Evolutionary conservation across 164 flowering plant genomes (phyloP).

Genomic region (Protea cynaroides): DNA sequence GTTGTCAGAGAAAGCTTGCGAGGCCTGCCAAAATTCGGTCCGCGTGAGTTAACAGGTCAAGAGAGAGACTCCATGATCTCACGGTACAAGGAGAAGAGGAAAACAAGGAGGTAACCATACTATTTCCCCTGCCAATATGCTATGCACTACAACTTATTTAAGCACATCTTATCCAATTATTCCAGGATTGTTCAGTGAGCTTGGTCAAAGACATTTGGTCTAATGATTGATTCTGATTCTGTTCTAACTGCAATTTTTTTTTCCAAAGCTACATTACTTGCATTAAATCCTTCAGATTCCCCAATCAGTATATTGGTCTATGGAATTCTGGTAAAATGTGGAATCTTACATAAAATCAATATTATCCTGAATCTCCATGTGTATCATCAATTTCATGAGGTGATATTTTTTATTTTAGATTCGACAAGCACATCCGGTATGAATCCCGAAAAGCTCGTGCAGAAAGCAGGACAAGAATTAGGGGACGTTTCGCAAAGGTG

Average conservation of each 20-base stretch:
- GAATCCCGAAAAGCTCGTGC: constrained; percentile 77
- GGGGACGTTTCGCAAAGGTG: constrained; percentile 79
- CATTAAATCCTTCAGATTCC: too few relatives aligned
- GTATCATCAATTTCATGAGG: not conserved
- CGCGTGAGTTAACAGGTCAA: constrained; percentile 39
- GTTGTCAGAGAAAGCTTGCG: constrained; percentile 5
- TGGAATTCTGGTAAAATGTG: not conserved
- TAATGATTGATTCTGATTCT: too few relatives aligned
- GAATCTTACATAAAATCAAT: not conserved
- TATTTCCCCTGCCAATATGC: not conserved
- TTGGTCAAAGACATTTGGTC: too few relatives aligned
- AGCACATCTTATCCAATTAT: too few relatives aligned
- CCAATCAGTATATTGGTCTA: too few relatives aligned
- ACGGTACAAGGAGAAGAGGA: constrained; percentile 85
- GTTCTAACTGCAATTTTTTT: too few relatives aligned
- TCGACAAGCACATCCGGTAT: constrained; percentile 72
- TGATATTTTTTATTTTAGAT: constrained; percentile 33
- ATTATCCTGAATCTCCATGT: not conserved
- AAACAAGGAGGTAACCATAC: constrained; percentile 51
- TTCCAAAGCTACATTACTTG: too few relatives aligned
- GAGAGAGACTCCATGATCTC: constrained; percentile 67
- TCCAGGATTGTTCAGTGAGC: too few relatives aligned
- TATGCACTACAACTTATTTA: too few relatives aligned
- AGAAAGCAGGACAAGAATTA: constrained; percentile 64
- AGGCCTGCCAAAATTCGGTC: constrained; percentile 19